Conservation (phyloP, 257 asterid species). For the Solanum stenotomum region DNA sequence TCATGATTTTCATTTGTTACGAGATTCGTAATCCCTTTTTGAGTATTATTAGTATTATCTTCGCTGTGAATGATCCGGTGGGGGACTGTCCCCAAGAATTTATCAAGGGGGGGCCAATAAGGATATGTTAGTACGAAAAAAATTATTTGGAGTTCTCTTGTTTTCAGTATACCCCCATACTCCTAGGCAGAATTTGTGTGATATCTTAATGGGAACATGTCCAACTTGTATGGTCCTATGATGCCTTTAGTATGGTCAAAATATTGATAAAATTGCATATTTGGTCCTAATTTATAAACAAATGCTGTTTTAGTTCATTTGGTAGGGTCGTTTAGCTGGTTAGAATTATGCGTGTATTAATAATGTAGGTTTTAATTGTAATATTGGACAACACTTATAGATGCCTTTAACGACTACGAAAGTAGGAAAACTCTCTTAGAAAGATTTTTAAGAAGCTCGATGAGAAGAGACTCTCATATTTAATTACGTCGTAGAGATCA, state of each 20-base stretch:
- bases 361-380: too few species aligned
- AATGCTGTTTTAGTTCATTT: background rate
- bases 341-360: background rate
- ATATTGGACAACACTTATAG: background rate
- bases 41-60: background rate
- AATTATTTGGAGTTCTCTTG: background rate
- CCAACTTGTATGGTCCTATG: conserved; percentile 21
- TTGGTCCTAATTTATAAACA: background rate
- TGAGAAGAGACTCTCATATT: background rate
- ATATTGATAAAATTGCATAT: background rate
- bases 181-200: conserved; percentile 11
- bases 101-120: background rate
- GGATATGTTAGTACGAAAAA: background rate
- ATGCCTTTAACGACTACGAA: too few species aligned
- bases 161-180: background rate
- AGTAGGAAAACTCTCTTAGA: background rate
- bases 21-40: background rate
- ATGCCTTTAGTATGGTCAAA: conserved; percentile 2
- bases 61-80: background rate
- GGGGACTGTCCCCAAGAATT: background rate
- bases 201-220: conserved; percentile 16
- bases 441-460: background rate
- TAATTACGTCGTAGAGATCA: too few species aligned
- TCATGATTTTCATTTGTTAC: conserved; percentile 16
- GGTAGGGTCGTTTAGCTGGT: background rate